Evolutionary conservation across 208 protist species (phyloP).

Genomic region (Acanthamoeba divionensis): DNA sequence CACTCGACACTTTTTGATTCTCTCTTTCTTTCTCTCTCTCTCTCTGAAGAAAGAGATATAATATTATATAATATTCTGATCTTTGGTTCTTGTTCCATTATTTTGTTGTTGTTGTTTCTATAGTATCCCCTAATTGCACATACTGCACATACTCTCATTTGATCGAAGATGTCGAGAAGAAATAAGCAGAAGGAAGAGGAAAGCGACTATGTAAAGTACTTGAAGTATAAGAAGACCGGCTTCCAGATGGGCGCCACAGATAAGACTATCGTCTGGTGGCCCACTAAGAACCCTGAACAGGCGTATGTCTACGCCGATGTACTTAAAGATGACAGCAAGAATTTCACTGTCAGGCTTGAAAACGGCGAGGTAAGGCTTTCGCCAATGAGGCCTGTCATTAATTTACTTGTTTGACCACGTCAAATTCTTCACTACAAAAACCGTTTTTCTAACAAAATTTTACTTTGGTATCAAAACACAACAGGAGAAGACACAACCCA

Average conservation of each 20-base stretch:
- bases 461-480: no score
- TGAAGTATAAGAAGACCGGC: conserved; percentile 36
- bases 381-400: no score
- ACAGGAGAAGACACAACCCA: conserved; percentile 35
- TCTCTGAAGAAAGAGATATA: no score
- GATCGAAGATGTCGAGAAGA: background rate
- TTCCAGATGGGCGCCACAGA: conserved; percentile 51
- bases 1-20: background rate
- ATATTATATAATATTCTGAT: no score
- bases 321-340: background rate
- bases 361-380: background rate
- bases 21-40: no score
- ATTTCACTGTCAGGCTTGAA: conserved; percentile 44
- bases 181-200: background rate
- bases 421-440: no score
- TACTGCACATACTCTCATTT: background rate
- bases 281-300: conserved; percentile 48
- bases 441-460: no score
- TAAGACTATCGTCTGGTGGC: conserved; percentile 58
- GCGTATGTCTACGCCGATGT: conserved; percentile 54
- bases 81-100: no score
- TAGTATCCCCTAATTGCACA: background rate
- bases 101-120: background rate
- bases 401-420: no score
- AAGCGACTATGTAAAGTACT: conserved; percentile 40